Evolutionary conservation across 2,329 filamentous ascomycete genomes (phyloP).

Genomic region (Phyllosticta citribraziliensis): DNA sequence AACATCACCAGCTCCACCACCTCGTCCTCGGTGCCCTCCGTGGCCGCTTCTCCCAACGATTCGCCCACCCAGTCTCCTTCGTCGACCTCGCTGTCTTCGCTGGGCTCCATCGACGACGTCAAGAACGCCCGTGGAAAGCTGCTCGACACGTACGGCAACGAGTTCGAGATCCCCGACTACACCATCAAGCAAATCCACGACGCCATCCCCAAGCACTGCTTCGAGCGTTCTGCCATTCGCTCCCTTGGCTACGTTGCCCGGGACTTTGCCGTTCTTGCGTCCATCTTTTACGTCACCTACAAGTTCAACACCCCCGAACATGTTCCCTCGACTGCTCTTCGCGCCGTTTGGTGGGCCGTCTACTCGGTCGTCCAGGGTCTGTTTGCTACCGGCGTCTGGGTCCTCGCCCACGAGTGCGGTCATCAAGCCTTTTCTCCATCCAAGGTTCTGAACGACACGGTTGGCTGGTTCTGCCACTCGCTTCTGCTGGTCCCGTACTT

Average conservation of each 20-base stretch:
- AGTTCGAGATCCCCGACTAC: constrained; percentile 88
- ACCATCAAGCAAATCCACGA: constrained; percentile 96
- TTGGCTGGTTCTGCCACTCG: constrained; percentile 87
- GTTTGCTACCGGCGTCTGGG: constrained; percentile 90
- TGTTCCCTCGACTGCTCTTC: constrained; percentile 58
- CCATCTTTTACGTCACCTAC: constrained; percentile 81
- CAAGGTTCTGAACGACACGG: constrained; percentile 79
- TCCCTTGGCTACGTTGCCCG: constrained; percentile 77
- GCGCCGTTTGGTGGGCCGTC: constrained; percentile 54
- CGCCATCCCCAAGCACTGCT: constrained; percentile 97
- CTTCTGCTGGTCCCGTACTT: constrained; percentile 90
- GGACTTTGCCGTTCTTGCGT: constrained; percentile 61
- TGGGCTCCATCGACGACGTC: constrained; percentile 57
- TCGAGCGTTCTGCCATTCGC: constrained; percentile 67
- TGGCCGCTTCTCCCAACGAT: constrained; percentile 46
- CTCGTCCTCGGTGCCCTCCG: constrained; percentile 45
- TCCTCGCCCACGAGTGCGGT: constrained; percentile 94
- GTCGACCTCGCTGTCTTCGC: constrained; percentile 83
- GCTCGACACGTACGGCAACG: constrained; percentile 86
- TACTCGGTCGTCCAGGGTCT: constrained; percentile 82
- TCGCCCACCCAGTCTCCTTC: constrained; percentile 60
- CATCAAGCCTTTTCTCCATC: constrained; percentile 96
- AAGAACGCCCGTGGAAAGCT: constrained; percentile 54
- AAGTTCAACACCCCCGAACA: constrained; percentile 79
- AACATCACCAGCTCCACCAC: constrained; percentile 42